phyloP scores from a whole-genome alignment of 139 green algal species.

The Auxenochlorella pyrenoidosa region DNA sequence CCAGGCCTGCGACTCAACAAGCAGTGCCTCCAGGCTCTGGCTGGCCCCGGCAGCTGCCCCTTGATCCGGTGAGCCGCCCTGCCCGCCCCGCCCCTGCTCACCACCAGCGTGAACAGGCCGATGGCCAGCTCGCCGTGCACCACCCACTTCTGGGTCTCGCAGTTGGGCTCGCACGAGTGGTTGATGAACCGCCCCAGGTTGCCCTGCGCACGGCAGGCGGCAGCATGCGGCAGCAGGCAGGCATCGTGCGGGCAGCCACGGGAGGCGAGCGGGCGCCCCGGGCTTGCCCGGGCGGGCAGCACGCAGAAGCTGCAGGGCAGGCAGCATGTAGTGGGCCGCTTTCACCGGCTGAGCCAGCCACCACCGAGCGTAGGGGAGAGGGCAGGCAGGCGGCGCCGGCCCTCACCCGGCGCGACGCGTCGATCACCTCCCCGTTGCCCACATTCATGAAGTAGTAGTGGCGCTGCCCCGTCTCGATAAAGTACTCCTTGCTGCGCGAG shows the following conservation, averaged over 20 bases:
- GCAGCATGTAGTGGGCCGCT: background rate
- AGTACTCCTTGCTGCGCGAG: conserved; percentile 82
- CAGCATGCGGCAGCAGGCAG: no score
- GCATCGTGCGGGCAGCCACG: no score
- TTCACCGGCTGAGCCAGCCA: no score
- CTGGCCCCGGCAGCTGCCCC: no score
- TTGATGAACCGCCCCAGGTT: conserved; percentile 98
- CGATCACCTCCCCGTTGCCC: conserved; percentile 96
- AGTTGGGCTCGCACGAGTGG: conserved; percentile 98
- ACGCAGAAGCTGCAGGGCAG: background rate
- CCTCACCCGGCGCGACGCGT: conserved; percentile 85
- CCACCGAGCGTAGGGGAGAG: background rate
- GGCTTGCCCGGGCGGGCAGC: background rate
- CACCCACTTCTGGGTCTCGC: conserved; percentile 98
- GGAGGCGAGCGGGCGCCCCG: no score
- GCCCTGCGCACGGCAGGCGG: conserved; percentile 63
- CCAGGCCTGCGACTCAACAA: no score
- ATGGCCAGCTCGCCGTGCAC: conserved; percentile 96
- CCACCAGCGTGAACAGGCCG: conserved; percentile 86
- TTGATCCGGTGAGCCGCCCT: no score
- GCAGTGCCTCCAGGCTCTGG: background rate
- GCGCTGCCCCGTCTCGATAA: conserved; percentile 79
- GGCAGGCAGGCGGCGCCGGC: background rate
- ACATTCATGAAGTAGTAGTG: conserved; percentile 99
- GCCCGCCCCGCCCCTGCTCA: background rate